Base-by-base conservation (phyloP, 2,329 filamentous ascomycete genomes). In the Chalaropsis ovoidea region DNA sequence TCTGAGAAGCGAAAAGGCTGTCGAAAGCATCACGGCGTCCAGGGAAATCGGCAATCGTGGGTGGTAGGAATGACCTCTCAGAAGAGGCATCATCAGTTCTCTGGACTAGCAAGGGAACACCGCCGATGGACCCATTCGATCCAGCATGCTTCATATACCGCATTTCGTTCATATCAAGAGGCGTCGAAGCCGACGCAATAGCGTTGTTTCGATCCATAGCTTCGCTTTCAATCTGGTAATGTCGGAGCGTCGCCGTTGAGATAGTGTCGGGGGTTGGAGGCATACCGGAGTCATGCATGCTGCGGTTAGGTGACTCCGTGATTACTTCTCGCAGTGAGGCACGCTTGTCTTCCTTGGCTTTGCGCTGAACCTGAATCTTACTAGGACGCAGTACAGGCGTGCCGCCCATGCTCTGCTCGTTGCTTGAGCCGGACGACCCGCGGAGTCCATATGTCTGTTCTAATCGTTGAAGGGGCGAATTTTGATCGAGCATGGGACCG, bases 201-300 rank as follows among this genome's bases (percentile, higher is more conserved):
- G 66, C 66, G 17, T 42, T 56, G 35, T 45, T 65, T 8, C 66
- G 49, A 27, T 65, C 63, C 31, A 65, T 45, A 17, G 61, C 78
- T 54, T 84, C 81, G 64, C 78, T 77, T 0, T 81, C 83, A 61
- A 76, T 77, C 68, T 82, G 77, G 67, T 77, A 80, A 15, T 77
- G 76, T 5, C 77, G 76, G 42, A 85, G 74, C 0, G 81, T 82
- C 1, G 80, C 80, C 1, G 80, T 82, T 1, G 82, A 82, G 22
- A 84, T 81, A 0, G 82, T 85, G 69, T 85, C 82, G 0, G 82
- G 82, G 0, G 82, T 85, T 0, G 82, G 82, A 10, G 82, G 82
- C 1, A 84, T 73, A 19, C 73, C 73, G 19, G 79, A 77, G 4
- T 78, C 75, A 64, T 77, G 74, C 1, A 77, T 67, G 70, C 75